Percentiles rank a stretch among this genome's conserved stretches.
These are phyloP conservation scores for Colletotrichum sp. DNA, from an alignment of 2,329 filamentous ascomycete species.

Conservation along the genomic window DNA sequence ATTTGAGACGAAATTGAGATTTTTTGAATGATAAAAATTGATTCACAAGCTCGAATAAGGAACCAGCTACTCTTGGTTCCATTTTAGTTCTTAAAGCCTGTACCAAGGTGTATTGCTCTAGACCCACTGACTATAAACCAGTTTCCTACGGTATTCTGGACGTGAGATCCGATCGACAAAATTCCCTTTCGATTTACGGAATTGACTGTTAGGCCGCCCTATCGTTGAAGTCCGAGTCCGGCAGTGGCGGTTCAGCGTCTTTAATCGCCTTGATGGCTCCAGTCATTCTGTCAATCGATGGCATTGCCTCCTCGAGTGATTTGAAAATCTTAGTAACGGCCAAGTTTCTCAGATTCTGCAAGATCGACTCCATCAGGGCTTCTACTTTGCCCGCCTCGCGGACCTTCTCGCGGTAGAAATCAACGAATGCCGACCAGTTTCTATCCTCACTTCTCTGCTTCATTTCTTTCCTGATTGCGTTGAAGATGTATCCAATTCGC, in stretches of 20 bases:
- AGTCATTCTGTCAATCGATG: neutral
- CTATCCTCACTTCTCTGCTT: neutral
- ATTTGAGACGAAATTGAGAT: too few species aligned
- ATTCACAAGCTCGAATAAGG: too few species aligned
- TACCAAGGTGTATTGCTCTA: too few species aligned
- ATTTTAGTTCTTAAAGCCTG: too few species aligned
- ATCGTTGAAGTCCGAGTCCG: neutral
- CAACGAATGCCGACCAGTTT: neutral
- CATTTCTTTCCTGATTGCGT: neutral
- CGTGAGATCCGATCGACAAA: neutral
- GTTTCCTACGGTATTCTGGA: accelerated
- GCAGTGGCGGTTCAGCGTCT: neutral
- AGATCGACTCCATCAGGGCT: neutral
- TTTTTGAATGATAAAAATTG: too few species aligned
- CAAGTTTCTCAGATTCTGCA: neutral
- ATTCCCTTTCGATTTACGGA: neutral
- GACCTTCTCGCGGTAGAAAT: neutral
- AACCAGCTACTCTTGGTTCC: too few species aligned
- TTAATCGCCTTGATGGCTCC: neutral
- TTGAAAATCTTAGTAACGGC: neutral
- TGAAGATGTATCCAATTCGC: neutral
- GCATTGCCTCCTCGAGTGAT: accelerated
- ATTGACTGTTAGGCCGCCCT: neutral
- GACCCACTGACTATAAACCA: neutral
- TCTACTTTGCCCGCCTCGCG: neutral